Base-by-base conservation (phyloP, 352 stramenopile species). In the Phytophthora rubi region DNA sequence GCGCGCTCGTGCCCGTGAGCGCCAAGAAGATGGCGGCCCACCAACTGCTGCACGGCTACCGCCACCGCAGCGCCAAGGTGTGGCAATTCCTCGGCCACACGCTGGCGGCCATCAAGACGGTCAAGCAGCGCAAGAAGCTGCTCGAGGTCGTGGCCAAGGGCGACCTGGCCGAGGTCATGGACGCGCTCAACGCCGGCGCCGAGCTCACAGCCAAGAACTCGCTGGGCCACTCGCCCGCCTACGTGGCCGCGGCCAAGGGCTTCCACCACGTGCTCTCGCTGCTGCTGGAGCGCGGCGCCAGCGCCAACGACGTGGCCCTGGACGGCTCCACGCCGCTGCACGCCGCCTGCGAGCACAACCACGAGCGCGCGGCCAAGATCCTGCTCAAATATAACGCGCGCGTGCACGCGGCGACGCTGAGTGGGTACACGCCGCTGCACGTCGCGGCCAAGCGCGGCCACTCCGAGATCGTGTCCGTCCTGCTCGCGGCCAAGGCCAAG, bases 81-180 rank as follows among this genome's bases (percentile, higher is more conserved):
- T 94, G 83, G 84, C 63, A 86, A 67, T 94, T 89, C 61, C 70
- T 94, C 4, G 86, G 86, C 39, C 86, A 92, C 73, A 91, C 89
- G 67, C 75, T 94, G 35, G 83, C 86, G 18, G 73, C 81, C 33
- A 86, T 94, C 66, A 90, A 85, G 73, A 81, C 82, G 35, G 71
- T 87, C 65, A 90, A 90, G 58, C 73, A 75, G 52, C 80, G 86
- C 66, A 90, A 88, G 67, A 83, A 84, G 44, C 72, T 94, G 10
- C 59, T 91, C 9, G 86, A 92, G 21, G 78, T 88, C 53, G 82
- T 92, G 53, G 69, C 76, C 13, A 77, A 80, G 30, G 86, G 84
- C 52, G 70, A 78, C 48, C 26, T 88, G 21, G 76, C 70, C 5
- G 84, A 91, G 21, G 83, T 92, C 44, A 77, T 88, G 69, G 84